These are phyloP conservation scores for Atkinsonella texensis DNA, from an alignment of 2,329 filamentous ascomycete genomes.

Conservation along the genomic window DNA sequence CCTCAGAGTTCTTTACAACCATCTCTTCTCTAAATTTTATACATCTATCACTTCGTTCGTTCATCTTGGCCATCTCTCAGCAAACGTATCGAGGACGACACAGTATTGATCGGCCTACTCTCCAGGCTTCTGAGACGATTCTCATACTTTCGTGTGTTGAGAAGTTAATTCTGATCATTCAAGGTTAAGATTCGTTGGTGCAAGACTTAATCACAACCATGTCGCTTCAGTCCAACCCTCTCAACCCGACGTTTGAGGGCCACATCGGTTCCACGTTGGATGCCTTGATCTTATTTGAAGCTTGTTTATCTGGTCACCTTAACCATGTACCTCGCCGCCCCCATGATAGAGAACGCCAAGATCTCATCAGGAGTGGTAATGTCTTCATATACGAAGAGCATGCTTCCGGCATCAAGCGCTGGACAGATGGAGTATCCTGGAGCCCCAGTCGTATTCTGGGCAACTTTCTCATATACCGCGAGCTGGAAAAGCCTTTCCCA, in stretches of 20 bases:
- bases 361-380: conserved; percentile 71
- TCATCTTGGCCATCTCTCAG: background rate
- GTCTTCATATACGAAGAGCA: conserved; percentile 90
- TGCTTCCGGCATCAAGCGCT: conserved; percentile 82
- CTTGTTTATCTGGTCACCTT: conserved; percentile 57
- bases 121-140: background rate
- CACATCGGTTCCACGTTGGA: conserved; percentile 60
- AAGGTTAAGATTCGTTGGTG: background rate
- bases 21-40: background rate
- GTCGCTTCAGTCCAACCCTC: conserved; percentile 14
- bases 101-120: background rate
- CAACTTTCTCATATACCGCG: conserved; percentile 77
- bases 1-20: background rate
- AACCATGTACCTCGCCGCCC: conserved; percentile 72
- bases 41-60: background rate
- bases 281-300: conserved; percentile 70
- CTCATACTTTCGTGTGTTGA: background rate
- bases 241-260: conserved; percentile 56
- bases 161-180: background rate
- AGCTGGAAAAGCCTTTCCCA: conserved; percentile 65
- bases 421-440: conserved; percentile 89
- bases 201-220: background rate
- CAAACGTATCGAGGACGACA: background rate
- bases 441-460: conserved; percentile 76
- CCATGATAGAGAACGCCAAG: conserved; percentile 68